Base-by-base conservation (phyloP, 2,329 filamentous ascomycete genomes). In the Xylaria sp. region DNA sequence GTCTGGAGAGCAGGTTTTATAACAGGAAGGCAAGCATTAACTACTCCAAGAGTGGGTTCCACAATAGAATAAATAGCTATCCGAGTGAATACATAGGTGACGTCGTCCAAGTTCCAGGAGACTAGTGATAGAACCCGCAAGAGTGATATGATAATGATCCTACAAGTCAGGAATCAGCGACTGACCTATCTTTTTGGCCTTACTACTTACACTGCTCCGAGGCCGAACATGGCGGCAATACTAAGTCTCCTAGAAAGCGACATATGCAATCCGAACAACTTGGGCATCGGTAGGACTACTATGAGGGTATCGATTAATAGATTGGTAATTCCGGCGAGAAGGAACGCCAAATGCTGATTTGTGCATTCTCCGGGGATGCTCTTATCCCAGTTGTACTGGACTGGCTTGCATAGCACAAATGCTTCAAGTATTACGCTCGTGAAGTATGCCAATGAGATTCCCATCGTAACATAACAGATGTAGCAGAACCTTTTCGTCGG, bases 301-400 rank as follows among this genome's bases (percentile, higher is more conserved):
- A 49, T n/a, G 10, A 49, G 8, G 8, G 46, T 23, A 20, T 49
- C 46, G 9, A 49, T 23, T 20, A 49, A 10, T 10, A 49, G 46
- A n/a, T 49, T 49, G 8, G 20, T 49, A 18, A 49, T 49, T 1
- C 46, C 46, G 10, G 46, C 46, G 8, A 49, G 18, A 4, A 49
- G 46, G 9, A n/a, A 49, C 5, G 46, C 46, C 8, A 49, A 10
- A n/a, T 49, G 8, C n/a, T 49, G 46, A 20, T n/a, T 10, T 10
- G 15, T 10, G n/a, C 46, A 23, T 10, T 20, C 46, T 10, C 46
- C 46, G 1, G 46, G 46, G 20, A 49, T 23, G n/a, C 15, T 49
- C 20, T 23, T 49, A 23, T 49, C 46, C 46, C 46, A 49, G n/a
- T 49, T 49, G 46, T n/a, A 49, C 46, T 49, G 46, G 8, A 49